Conservation (phyloP, 768 basidiomycete species). For the Paxillus rubicundulus region DNA sequence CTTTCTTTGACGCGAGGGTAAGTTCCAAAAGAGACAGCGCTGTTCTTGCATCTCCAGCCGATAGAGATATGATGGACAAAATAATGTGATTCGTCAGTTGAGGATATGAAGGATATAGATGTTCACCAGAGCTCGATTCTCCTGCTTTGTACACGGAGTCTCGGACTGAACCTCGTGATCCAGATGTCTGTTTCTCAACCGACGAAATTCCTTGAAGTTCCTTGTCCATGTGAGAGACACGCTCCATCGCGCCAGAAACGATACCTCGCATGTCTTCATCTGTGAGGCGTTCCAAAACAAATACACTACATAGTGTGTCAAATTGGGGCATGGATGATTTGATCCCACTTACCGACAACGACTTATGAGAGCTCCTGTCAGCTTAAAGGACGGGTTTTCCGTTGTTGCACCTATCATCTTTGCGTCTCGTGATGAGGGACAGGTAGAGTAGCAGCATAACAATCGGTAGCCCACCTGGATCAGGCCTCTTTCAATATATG, state of each 20-base stretch:
- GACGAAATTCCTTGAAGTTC: neutral
- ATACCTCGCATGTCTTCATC: constrained; percentile 60
- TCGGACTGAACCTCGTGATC: constrained; percentile 19
- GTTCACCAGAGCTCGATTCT: constrained; percentile 8
- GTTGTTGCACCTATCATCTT: constrained; percentile 82
- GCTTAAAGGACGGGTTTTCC: constrained; percentile 85
- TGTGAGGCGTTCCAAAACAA: constrained; percentile 66
- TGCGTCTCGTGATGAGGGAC: neutral
- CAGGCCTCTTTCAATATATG: constrained; percentile 75
- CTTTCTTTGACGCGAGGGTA: constrained; percentile 45
- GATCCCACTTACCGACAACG: constrained; percentile 61
- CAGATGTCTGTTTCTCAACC: constrained; percentile 7
- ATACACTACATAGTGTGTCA: constrained; percentile 51
- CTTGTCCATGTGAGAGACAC: constrained; percentile 23
- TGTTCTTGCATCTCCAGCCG: constrained; percentile 71
- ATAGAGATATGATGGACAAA: constrained; percentile 49
- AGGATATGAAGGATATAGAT: constrained; percentile 27
- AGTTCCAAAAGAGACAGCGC: constrained; percentile 78
- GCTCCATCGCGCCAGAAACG: constrained; percentile 51
- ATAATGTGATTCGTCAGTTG: constrained; percentile 49
- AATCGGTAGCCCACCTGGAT: constrained; percentile 47
- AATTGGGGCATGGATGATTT: neutral
- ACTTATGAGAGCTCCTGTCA: constrained; percentile 69
- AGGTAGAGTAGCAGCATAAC: neutral
- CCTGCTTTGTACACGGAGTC: constrained; percentile 14